phyloP scores from a whole-genome alignment of 2,329 filamentous ascomycete genomes.

The Catunica adiposa region DNA sequence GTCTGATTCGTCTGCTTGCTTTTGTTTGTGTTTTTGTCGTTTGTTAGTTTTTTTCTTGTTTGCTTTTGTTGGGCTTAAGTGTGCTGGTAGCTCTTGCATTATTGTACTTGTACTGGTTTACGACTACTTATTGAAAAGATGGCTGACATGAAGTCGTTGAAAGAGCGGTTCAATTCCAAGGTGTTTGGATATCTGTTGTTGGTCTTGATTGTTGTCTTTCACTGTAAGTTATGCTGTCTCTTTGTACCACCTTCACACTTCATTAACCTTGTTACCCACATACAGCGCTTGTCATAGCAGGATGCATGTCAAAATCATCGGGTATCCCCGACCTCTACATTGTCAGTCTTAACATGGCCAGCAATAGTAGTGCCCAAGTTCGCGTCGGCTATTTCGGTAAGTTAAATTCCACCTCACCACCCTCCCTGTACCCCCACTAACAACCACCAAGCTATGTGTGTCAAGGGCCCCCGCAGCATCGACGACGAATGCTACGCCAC shows the following conservation, averaged over 20 bases:
- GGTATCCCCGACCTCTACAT: conserved; percentile 13
- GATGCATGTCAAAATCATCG: conserved; percentile 14
- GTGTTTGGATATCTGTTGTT: conserved; percentile 13
- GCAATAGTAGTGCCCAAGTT: conserved; percentile 8
- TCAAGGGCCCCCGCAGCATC: conserved; percentile 9
- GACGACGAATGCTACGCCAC: conserved; percentile 13
- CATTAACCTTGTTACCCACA: background rate
- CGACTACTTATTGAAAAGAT: background rate
- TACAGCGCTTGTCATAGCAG: conserved; percentile 12
- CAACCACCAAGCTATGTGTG: conserved; percentile 9
- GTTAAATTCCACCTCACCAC: background rate
- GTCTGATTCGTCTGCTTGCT: background rate
- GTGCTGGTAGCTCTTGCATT: too few species aligned
- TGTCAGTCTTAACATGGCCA: conserved; percentile 9
- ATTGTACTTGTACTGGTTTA: too few species aligned
- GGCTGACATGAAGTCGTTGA: conserved; percentile 8
- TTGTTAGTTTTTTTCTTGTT: background rate
- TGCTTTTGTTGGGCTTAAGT: too few species aligned
- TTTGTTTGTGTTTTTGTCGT: background rate
- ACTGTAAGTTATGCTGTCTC: conserved; percentile 4
- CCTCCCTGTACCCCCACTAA: background rate
- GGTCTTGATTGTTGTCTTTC: conserved; percentile 14
- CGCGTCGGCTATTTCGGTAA: conserved; percentile 14
- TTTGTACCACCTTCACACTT: background rate
- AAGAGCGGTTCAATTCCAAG: conserved; percentile 14